Evolutionary conservation across 179 eudicot genomes (phyloP).

Genomic region (Drosera spatulata): DNA sequence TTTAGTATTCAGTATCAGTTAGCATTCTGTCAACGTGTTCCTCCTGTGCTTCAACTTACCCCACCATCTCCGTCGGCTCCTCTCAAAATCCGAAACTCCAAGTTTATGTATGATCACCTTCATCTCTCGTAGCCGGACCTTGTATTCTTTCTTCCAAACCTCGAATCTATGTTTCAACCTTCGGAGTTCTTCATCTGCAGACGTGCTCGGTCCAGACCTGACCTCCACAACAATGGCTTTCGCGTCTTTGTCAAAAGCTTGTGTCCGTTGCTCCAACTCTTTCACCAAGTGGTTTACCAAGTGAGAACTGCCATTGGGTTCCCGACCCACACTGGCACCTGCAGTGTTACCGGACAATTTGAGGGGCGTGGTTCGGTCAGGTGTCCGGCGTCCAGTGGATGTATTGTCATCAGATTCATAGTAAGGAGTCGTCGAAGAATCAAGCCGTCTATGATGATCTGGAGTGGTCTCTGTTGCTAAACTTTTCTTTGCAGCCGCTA

Average conservation of each 20-base stretch:
- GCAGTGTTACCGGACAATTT: no score
- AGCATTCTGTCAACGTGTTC: no score
- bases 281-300: conserved; percentile 73
- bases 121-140: conserved; percentile 63
- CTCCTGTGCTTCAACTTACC: no score
- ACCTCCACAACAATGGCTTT: conserved; percentile 83
- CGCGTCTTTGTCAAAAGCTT: conserved; percentile 80
- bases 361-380: conserved; percentile 19
- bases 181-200: conserved; percentile 73
- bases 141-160: conserved; percentile 93
- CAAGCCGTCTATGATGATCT: no score
- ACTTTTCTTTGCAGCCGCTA: no score
- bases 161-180: conserved; percentile 87
- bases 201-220: conserved; percentile 78
- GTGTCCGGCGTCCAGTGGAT: background rate
- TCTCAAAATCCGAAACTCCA: conserved; percentile 4
- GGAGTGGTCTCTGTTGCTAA: no score
- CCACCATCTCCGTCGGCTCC: no score
- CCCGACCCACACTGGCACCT: no score
- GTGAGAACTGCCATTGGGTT: conserved; percentile 52
- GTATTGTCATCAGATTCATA: no score
- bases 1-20: no score
- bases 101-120: conserved; percentile 79
- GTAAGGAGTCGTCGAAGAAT: no score
- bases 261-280: conserved; percentile 90